These are phyloP conservation scores for Dictyostelium firmibasis DNA, from an alignment of 78 protist species.

Conservation along the genomic window DNA sequence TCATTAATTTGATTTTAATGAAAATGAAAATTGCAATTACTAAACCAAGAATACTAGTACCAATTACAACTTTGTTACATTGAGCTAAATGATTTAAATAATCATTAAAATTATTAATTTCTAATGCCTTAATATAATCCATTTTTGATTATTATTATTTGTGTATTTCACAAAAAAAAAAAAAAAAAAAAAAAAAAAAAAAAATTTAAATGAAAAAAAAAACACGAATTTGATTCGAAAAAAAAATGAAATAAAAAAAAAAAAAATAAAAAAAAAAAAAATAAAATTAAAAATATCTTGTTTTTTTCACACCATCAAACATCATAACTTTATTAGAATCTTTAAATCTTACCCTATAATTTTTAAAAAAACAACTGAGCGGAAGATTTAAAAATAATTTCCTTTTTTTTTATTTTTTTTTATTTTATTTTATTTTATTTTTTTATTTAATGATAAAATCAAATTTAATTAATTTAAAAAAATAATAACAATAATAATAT, in stretches of 20 bases:
- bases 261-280: too few relatives aligned
- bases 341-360: not conserved
- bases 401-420: too few relatives aligned
- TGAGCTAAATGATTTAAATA: not conserved
- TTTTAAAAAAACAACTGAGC: too few relatives aligned
- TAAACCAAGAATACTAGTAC: not conserved
- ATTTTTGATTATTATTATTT: not conserved
- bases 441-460: too few relatives aligned
- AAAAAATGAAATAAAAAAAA: too few relatives aligned
- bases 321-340: not conserved
- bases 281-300: not conserved
- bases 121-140: not conserved
- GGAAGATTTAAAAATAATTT: too few relatives aligned
- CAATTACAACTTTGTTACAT: slow-evolving; percentile 7
- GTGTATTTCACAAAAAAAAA: not conserved
- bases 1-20: slow-evolving; percentile 36
- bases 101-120: not conserved
- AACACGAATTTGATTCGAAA: not conserved
- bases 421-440: too few relatives aligned
- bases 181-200: not conserved
- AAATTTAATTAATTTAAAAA: too few relatives aligned
- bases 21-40: slow-evolving; percentile 32
- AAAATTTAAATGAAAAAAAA: too few relatives aligned
- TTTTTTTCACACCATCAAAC: not conserved
- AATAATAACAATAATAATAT: too few relatives aligned